Conservation (phyloP, 164 flowering plant species). For the Vitis riparia region DNA sequence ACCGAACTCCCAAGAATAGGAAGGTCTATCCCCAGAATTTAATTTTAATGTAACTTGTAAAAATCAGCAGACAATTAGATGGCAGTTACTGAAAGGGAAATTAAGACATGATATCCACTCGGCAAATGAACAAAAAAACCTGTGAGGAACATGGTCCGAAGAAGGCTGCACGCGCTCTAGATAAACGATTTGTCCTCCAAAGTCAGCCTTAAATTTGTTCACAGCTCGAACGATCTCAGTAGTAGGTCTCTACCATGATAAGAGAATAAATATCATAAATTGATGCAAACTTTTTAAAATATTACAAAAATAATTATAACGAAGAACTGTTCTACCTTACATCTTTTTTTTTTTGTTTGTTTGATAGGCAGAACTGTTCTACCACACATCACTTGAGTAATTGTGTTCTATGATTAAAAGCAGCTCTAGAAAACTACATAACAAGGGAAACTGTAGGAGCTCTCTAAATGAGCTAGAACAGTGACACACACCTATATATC, state of each 20-base stretch:
- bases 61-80: background rate
- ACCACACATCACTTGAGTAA: too few relatives aligned
- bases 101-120: background rate
- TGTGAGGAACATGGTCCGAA: slow-evolving; percentile 93
- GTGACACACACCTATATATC: too few relatives aligned
- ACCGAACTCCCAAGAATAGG: background rate
- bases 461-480: too few relatives aligned
- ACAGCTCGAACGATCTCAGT: slow-evolving; percentile 81
- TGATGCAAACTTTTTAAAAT: background rate
- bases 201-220: slow-evolving; percentile 93
- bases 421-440: too few relatives aligned
- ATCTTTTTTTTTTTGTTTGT: too few relatives aligned
- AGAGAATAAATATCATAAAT: background rate
- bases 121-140: slow-evolving; percentile 42
- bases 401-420: too few relatives aligned
- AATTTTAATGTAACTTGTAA: background rate
- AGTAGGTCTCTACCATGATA: slow-evolving; percentile 69
- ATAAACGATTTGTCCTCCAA: slow-evolving; percentile 89
- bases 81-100: background rate
- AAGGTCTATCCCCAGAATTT: background rate
- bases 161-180: slow-evolving; percentile 96
- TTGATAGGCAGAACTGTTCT: too few relatives aligned
- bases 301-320: too few relatives aligned
- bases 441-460: too few relatives aligned
- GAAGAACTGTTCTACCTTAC: too few relatives aligned